Percentiles rank a stretch among this genome's conserved stretches.
These are phyloP conservation scores for Rhododendron vialii DNA, from an alignment of 148 eudicot genomes.

Conservation along the genomic window DNA sequence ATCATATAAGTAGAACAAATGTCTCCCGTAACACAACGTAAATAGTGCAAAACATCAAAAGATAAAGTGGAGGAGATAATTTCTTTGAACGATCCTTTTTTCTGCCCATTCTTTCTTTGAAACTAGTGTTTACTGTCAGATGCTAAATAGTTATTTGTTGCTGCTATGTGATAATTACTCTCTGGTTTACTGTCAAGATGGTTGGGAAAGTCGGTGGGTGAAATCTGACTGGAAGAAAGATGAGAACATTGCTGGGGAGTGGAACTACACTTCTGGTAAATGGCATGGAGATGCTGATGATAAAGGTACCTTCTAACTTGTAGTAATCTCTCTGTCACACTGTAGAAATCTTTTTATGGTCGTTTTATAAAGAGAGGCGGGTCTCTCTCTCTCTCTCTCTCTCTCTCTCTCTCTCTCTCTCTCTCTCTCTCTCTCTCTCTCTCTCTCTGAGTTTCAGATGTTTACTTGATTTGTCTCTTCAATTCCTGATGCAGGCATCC, in stretches of 20 bases:
- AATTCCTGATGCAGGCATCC: slow-evolving; percentile 51
- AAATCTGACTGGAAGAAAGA: slow-evolving; percentile 97
- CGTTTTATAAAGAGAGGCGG: no score
- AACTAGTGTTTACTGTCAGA: not conserved
- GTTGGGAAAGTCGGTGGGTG: slow-evolving; percentile 94
- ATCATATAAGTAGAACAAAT: no score
- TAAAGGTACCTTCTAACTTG: slow-evolving; percentile 44
- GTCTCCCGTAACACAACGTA: no score
- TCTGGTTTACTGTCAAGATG: slow-evolving; percentile 44
- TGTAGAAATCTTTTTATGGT: not conserved
- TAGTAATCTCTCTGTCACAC: not conserved
- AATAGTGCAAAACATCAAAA: no score
- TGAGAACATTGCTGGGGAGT: slow-evolving; percentile 89
- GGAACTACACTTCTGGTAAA: slow-evolving; percentile 96
- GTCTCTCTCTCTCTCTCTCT: not conserved
- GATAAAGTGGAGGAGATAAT: no score
- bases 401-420: not conserved
- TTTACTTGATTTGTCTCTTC: not conserved
- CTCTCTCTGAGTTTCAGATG: not conserved
- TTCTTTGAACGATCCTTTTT: not conserved
- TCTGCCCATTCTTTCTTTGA: not conserved
- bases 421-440: not conserved
- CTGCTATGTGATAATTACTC: not conserved
- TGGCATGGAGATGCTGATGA: slow-evolving; percentile 89
- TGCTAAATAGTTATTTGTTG: not conserved